Evolutionary conservation across 129 eudicot genomes (phyloP).

Genomic region (Scalesia atractyloides): DNA sequence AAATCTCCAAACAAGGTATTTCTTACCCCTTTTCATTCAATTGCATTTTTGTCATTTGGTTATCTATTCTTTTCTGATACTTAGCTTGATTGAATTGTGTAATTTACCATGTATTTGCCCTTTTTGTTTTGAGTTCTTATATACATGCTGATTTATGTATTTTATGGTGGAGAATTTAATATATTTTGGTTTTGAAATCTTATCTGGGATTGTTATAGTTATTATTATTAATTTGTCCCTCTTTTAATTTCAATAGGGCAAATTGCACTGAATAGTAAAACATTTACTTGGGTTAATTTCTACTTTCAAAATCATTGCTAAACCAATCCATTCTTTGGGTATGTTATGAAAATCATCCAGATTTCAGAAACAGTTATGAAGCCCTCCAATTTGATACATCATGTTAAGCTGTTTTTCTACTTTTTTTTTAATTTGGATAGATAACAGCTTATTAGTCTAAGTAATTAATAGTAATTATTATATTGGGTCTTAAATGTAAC

Average conservation of each 20-base stretch:
- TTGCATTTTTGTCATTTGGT: slow-evolving; percentile 3
- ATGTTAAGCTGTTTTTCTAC: background rate
- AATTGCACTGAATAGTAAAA: background rate
- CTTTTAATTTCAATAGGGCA: background rate
- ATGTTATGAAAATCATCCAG: background rate
- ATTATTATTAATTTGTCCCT: background rate
- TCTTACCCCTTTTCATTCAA: slow-evolving; percentile 1
- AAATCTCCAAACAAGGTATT: slow-evolving; percentile 67
- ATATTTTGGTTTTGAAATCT: background rate
- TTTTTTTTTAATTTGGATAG: background rate
- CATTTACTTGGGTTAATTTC: background rate
- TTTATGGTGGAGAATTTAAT: slow-evolving; percentile 1
- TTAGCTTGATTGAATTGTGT: background rate
- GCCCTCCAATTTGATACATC: background rate
- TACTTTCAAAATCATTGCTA: background rate
- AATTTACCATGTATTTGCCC: slow-evolving; percentile 4
- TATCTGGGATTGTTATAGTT: background rate
- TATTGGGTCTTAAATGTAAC: too few relatives aligned
- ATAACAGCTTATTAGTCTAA: too few relatives aligned
- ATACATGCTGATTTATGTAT: slow-evolving; percentile 2
- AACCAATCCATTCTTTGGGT: background rate
- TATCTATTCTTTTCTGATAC: slow-evolving; percentile 3
- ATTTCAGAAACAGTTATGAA: background rate
- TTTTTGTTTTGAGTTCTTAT: slow-evolving; percentile 23
- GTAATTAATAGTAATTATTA: too few relatives aligned